A percentile compares a stretch with the other conserved stretches of the same genome.
phyloP scores from a whole-genome alignment of 192 early-diverging fungal species.

The Coemansia sp. region DNA sequence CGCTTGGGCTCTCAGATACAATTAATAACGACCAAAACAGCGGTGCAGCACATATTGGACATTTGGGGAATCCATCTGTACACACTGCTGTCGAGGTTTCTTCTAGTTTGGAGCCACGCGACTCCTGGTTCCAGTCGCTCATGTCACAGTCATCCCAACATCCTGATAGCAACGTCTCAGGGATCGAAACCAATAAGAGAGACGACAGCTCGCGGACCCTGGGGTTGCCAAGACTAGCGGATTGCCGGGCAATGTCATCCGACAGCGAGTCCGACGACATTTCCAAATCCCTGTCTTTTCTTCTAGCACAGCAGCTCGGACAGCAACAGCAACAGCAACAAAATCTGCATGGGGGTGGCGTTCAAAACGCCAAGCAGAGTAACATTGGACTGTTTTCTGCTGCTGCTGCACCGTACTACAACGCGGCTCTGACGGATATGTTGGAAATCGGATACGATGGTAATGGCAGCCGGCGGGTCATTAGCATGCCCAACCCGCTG shows the following conservation, averaged over 20 bases:
- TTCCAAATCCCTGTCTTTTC: constrained; percentile 37
- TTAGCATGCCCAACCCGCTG: constrained; percentile 55
- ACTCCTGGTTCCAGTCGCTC: constrained; percentile 37
- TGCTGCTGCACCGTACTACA: constrained; percentile 1
- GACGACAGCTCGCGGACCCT: not conserved
- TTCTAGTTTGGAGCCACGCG: not conserved
- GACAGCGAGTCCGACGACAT: constrained; percentile 49
- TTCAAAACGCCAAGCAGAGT: not conserved
- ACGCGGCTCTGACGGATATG: constrained; percentile 23
- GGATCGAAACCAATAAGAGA: not conserved
- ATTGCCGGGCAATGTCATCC: constrained; percentile 8
- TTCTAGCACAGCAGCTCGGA: constrained; percentile 35
- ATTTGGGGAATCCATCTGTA: not conserved
- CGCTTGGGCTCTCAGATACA: not conserved
- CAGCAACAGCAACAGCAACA: constrained; percentile 10
- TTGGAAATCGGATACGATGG: constrained; percentile 42
- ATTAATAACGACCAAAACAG: not conserved
- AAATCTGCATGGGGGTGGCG: not conserved
- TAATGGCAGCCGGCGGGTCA: constrained; percentile 34
- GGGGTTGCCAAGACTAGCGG: not conserved
- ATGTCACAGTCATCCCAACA: constrained; percentile 17
- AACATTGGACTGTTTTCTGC: constrained; percentile 2
- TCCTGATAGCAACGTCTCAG: not conserved
- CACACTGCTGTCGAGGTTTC: not conserved
- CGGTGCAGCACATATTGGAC: not conserved